phyloP scores from a whole-genome alignment of 495 filamentous ascomycete genomes.

The Neurospora sp. region DNA sequence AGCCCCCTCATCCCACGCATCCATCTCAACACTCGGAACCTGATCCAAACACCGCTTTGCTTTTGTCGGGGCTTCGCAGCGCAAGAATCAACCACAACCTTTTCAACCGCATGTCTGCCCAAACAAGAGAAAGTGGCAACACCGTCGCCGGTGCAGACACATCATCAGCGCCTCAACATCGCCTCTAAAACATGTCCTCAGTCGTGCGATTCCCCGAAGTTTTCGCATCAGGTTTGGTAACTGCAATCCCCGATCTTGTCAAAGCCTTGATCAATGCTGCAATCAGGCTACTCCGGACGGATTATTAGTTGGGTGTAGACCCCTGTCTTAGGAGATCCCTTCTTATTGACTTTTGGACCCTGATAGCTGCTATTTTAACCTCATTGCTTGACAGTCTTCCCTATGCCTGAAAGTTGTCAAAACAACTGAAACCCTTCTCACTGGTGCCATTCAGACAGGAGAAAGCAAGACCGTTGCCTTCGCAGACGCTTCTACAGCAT shows the following conservation, averaged over 20 bases:
- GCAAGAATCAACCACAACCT: no score
- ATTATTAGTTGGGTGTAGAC: neutral
- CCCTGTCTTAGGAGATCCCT: neutral
- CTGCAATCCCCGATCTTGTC: neutral
- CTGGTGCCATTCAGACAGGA: neutral
- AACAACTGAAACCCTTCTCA: neutral
- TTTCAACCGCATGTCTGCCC: no score
- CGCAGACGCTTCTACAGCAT: neutral
- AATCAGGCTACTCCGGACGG: neutral
- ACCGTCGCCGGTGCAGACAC: neutral
- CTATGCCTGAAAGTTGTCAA: neutral
- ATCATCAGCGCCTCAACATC: neutral
- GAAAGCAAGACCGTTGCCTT: neutral
- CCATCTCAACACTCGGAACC: no score
- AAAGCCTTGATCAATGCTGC: neutral
- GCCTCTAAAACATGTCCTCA: neutral
- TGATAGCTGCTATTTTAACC: neutral
- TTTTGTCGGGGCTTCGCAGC: no score
- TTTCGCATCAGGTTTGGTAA: neutral
- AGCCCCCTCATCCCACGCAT: no score
- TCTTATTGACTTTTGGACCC: neutral
- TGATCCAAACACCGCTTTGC: no score
- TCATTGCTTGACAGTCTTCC: no score
- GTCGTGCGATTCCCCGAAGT: neutral
- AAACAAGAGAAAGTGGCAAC: no score